A percentile compares a stretch with the other conserved stretches of the same genome.
These are phyloP conservation scores for Wickerhamomyces ciferrii DNA, from an alignment of 805 yeast genomes.

Conservation along the genomic window DNA sequence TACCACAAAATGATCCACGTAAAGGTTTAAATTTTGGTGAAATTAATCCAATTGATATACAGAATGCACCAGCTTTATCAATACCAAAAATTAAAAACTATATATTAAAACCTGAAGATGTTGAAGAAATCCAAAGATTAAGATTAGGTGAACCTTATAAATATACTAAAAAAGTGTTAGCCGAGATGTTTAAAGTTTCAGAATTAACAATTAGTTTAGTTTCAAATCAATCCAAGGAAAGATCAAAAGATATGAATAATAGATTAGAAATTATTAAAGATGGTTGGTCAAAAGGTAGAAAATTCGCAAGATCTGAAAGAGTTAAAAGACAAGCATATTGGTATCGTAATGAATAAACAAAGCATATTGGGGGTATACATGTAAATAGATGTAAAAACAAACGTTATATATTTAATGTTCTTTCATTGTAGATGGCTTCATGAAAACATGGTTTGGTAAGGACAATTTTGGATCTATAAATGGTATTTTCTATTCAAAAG, in stretches of 20 bases:
- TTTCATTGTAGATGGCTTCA: no score
- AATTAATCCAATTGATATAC: slow-evolving; percentile 17
- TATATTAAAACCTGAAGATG: slow-evolving; percentile 52
- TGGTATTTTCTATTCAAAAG: no score
- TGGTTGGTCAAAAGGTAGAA: slow-evolving; percentile 43
- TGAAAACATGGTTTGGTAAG: no score
- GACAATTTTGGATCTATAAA: no score
- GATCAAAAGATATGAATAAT: slow-evolving; percentile 37
- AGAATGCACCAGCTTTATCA: slow-evolving; percentile 33
- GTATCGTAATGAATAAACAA: slow-evolving; percentile 38
- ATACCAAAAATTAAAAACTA: slow-evolving; percentile 37
- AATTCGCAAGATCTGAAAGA: slow-evolving; percentile 49
- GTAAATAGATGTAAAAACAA: neutral
- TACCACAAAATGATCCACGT: slow-evolving; percentile 60
- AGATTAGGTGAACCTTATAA: slow-evolving; percentile 52
- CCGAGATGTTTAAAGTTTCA: slow-evolving; percentile 51
- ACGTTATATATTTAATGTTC: no score
- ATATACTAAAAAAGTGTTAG: slow-evolving; percentile 61
- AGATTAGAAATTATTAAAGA: slow-evolving; percentile 41
- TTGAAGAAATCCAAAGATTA: slow-evolving; percentile 49
- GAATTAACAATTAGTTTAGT: slow-evolving; percentile 49
- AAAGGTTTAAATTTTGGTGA: slow-evolving; percentile 27
- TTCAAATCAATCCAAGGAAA: slow-evolving; percentile 36
- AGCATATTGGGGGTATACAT: neutral
- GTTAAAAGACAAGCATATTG: slow-evolving; percentile 54